phyloP scores from a whole-genome alignment of 306 rosid genomes.

The Castanea sativa region DNA sequence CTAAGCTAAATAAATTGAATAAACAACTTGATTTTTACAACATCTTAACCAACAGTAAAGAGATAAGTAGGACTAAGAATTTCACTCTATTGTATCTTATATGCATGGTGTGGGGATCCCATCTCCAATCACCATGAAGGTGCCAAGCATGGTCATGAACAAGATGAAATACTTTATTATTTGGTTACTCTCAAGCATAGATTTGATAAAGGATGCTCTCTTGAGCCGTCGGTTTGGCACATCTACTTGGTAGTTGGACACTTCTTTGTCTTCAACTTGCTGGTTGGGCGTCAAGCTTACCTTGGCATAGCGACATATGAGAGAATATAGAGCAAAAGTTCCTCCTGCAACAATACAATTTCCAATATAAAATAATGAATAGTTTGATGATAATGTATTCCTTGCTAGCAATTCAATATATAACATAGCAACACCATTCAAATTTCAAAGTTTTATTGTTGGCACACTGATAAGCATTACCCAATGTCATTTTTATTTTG shows the following conservation, averaged over 20 bases:
- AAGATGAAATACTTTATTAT: conserved; percentile 14
- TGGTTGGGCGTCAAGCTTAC: conserved; percentile 28
- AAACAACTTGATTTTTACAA: too few species aligned
- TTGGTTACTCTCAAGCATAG: conserved; percentile 17
- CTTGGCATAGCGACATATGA: conserved; percentile 27
- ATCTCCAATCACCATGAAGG: conserved; percentile 47
- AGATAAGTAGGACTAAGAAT: too few species aligned
- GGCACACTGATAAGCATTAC: too few species aligned
- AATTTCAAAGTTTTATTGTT: too few species aligned
- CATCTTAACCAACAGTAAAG: too few species aligned
- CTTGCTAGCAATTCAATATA: background rate
- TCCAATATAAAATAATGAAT: background rate
- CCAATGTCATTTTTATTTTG: too few species aligned
- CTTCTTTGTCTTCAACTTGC: conserved; percentile 23
- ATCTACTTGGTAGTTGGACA: conserved; percentile 29
- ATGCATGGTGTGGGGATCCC: conserved; percentile 13
- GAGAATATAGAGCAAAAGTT: conserved; percentile 33
- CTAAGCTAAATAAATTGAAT: too few species aligned
- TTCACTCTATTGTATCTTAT: conserved; percentile 9
- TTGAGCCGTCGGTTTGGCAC: background rate
- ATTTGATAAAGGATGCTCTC: conserved; percentile 23
- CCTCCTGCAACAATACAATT: conserved; percentile 10
- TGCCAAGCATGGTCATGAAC: conserved; percentile 33
- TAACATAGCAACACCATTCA: too few species aligned
- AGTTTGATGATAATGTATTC: background rate